Percentiles rank a stretch among this genome's conserved stretches.
phyloP scores from a whole-genome alignment of 495 filamentous ascomycete genomes.

The Neurospora cerealis region DNA sequence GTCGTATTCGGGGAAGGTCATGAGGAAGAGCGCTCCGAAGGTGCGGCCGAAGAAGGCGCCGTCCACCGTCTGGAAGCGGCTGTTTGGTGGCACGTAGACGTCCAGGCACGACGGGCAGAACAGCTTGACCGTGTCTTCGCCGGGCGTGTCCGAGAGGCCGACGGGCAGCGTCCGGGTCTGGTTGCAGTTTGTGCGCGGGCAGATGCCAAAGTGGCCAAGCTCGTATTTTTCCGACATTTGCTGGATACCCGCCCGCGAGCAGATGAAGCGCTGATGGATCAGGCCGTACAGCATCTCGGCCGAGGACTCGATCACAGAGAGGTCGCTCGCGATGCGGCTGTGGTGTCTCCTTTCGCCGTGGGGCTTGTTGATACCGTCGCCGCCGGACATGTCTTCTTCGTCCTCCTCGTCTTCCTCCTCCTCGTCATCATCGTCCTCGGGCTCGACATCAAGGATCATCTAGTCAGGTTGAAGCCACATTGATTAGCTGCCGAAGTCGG shows the following conservation, averaged over 20 bases:
- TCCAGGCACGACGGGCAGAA: slow-evolving; percentile 97
- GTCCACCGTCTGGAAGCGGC: slow-evolving; percentile 94
- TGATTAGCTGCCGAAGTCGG: slow-evolving; percentile 10
- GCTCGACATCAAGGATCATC: slow-evolving; percentile 98
- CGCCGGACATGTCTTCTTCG: slow-evolving; percentile 64
- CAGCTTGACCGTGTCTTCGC: slow-evolving; percentile 94
- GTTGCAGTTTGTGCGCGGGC: slow-evolving; percentile 82
- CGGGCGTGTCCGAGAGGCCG: slow-evolving; percentile 84
- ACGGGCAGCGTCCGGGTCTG: slow-evolving; percentile 84
- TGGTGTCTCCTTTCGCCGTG: slow-evolving; percentile 62
- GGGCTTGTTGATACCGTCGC: slow-evolving; percentile 36
- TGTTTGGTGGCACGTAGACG: slow-evolving; percentile 95
- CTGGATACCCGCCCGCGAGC: slow-evolving; percentile 91
- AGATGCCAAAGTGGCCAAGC: slow-evolving; percentile 85
- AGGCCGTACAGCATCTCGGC: slow-evolving; percentile 96
- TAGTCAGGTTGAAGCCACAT: slow-evolving; percentile 33
- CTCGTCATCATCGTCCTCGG: slow-evolving; percentile 83
- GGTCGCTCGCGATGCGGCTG: slow-evolving; percentile 77
- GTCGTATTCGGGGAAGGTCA: slow-evolving; percentile 94
- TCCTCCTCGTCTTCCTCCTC: slow-evolving; percentile 71
- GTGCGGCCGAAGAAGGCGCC: slow-evolving; percentile 97
- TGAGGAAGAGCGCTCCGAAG: slow-evolving; percentile 86
- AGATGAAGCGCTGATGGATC: slow-evolving; percentile 98
- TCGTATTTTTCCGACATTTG: slow-evolving; percentile 99
- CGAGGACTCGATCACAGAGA: slow-evolving; percentile 90